These are phyloP conservation scores for Rhizoclosmatium globosum DNA, from an alignment of 192 early-diverging fungal species.

Conservation along the genomic window DNA sequence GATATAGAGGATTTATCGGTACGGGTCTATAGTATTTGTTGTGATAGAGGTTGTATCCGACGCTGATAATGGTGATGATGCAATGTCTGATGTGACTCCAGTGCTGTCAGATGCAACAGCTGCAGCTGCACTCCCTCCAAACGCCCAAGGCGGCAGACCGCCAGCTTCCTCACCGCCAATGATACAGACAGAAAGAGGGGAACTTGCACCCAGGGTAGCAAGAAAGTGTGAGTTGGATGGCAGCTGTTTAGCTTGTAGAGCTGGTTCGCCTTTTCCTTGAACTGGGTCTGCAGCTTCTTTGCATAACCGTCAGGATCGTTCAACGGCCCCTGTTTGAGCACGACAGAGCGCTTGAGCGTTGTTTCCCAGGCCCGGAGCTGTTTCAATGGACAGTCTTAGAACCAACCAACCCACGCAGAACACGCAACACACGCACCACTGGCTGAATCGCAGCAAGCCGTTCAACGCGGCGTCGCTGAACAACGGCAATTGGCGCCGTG, in stretches of 20 bases:
- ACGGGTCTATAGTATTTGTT: conserved; percentile 4
- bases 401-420: too few species aligned
- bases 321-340: background rate
- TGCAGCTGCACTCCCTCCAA: background rate
- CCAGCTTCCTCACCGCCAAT: conserved; percentile 71
- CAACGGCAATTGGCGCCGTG: conserved; percentile 50
- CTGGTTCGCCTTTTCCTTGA: conserved; percentile 41
- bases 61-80: background rate
- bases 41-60: conserved; percentile 50
- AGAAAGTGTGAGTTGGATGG: conserved; percentile 64
- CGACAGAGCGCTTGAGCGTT: conserved; percentile 28
- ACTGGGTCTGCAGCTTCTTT: conserved; percentile 8
- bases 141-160: conserved; percentile 42
- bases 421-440: conserved; percentile 6
- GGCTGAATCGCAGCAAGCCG: conserved; percentile 40
- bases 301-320: background rate
- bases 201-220: conserved; percentile 79
- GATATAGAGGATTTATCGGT: too few species aligned
- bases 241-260: conserved; percentile 70
- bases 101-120: background rate
- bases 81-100: background rate
- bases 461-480: conserved; percentile 35
- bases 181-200: conserved; percentile 78
- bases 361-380: conserved; percentile 39
- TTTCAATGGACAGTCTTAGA: too few species aligned